Base-by-base conservation (phyloP, 257 asterid genomes). In the Perilla frutescens region DNA sequence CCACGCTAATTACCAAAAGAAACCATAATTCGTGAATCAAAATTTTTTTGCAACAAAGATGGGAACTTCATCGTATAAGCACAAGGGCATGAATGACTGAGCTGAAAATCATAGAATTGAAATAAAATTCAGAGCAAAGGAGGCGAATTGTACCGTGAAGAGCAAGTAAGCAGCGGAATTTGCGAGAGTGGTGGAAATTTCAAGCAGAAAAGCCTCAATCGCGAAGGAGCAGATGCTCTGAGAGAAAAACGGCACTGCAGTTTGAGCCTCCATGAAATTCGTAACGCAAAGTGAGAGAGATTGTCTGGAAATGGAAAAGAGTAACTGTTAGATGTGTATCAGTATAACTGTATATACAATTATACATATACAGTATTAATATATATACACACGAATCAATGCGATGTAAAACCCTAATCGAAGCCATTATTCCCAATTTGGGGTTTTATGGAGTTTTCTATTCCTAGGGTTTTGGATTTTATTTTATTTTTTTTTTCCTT, bases 201-300 rank as follows among this genome's bases (percentile, higher is more conserved):
- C 64, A 67, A 81, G 40, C 66, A 78, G 37, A 43, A 75, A 71
- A 68, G 77, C 71, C 71, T 82, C 64, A 67, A 81, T 57, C 54
- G 78, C 76, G 36, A 65, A 68, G 81, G 60, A 48, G 3, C 36
- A 68, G 41, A 71, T 44, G 68, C 53, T 54, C 70, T 68, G 72
- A 61, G 14, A 8, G 15, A 62, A 14, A 37, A 41, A 8, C 49
- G n/a, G 26, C 68, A 39, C 59, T 58, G 76, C 77, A 75, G 53
- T 61, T 34, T 68, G 75, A 78, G 74, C 81, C 79, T 76, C 84
- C 81, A 81, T 81, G 60, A 48, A 70, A 71, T 39, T 71, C 77
- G 78, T 71, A 39, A 53, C 64, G 26, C 26, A 20, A 20, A 53
- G 11, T 47, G 58, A 41, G 40, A 72, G 13, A 62, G 12, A 48